Evolutionary conservation across 1,284 basidiomycete species (phyloP).

Genomic region (Cryptococcus sp.): DNA sequence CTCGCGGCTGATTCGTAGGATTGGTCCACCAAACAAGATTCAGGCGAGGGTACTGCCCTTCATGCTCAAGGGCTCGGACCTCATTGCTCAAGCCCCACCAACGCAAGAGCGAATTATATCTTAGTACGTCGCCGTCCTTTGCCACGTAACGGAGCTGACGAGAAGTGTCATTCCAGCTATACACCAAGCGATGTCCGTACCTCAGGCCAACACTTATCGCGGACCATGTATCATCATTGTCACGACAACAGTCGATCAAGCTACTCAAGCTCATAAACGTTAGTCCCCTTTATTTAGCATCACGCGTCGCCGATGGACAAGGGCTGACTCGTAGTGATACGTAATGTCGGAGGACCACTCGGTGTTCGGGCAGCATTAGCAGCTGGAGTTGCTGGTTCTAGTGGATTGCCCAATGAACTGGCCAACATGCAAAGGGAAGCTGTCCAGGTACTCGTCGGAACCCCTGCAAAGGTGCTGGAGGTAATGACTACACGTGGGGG

Average conservation of each 20-base stretch:
- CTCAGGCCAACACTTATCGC: slow-evolving; percentile 57
- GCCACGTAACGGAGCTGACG: background rate
- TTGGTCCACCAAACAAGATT: slow-evolving; percentile 97
- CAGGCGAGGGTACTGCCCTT: slow-evolving; percentile 95
- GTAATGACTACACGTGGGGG: slow-evolving; percentile 69
- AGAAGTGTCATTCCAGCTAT: slow-evolving; percentile 76
- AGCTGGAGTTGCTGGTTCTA: slow-evolving; percentile 64
- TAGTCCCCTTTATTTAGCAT: slow-evolving; percentile 6
- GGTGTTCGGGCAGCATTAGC: slow-evolving; percentile 83
- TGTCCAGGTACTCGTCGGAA: slow-evolving; percentile 93
- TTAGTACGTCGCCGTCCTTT: slow-evolving; percentile 53
- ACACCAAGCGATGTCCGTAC: slow-evolving; percentile 67
- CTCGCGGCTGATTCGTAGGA: slow-evolving; percentile 51
- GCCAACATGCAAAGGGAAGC: slow-evolving; percentile 79
- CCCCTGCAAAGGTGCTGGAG: slow-evolving; percentile 91
- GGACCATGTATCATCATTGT: slow-evolving; percentile 88
- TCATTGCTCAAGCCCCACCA: slow-evolving; percentile 96
- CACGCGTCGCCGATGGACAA: background rate
- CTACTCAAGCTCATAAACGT: slow-evolving; percentile 87
- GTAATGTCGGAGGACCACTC: slow-evolving; percentile 86
- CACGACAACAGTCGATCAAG: slow-evolving; percentile 96
- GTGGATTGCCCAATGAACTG: slow-evolving; percentile 71
- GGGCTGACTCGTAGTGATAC: slow-evolving; percentile 60
- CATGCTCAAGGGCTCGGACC: slow-evolving; percentile 83
- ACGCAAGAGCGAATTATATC: slow-evolving; percentile 97